These are phyloP conservation scores for Aspergillus persii DNA, from an alignment of 2,329 filamentous ascomycete genomes.

Conservation along the genomic window DNA sequence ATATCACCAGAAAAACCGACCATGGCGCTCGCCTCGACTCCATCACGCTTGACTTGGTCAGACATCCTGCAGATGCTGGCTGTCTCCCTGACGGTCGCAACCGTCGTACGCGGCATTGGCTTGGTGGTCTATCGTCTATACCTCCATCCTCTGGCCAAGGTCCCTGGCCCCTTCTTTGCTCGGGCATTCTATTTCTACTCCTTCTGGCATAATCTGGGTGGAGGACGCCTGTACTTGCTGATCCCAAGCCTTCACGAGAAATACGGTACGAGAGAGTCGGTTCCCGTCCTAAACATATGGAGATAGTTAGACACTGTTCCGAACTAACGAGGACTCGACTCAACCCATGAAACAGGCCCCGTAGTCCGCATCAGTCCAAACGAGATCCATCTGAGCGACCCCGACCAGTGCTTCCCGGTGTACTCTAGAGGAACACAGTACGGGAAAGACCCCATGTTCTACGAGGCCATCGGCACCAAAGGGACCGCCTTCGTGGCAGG, in stretches of 20 bases:
- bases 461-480: slow-evolving; percentile 24
- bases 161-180: slow-evolving; percentile 28
- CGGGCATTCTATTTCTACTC: slow-evolving; percentile 20
- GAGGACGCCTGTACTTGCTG: slow-evolving; percentile 23
- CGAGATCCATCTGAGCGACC: slow-evolving; percentile 30
- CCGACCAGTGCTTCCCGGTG: slow-evolving; percentile 23
- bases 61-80: slow-evolving; percentile 1
- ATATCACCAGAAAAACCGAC: background rate
- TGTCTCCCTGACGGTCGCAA: background rate
- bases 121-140: slow-evolving; percentile 24
- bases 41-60: background rate
- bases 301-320: too few species aligned
- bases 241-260: slow-evolving; percentile 25
- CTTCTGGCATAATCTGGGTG: slow-evolving; percentile 26
- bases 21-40: background rate
- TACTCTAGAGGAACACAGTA: slow-evolving; percentile 26
- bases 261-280: slow-evolving; percentile 22
- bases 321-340: too few species aligned
- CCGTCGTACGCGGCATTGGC: slow-evolving; percentile 4
- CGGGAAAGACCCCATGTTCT: slow-evolving; percentile 26
- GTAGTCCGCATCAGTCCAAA: slow-evolving; percentile 29
- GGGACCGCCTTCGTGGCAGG: slow-evolving; percentile 31
- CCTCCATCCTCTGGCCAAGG: slow-evolving; percentile 28
- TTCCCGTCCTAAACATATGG: background rate
- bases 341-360: slow-evolving; percentile 16